These are phyloP conservation scores for Phlyctochytrium planicorne DNA, from an alignment of 192 early-diverging fungal genomes.

Conservation along the genomic window DNA sequence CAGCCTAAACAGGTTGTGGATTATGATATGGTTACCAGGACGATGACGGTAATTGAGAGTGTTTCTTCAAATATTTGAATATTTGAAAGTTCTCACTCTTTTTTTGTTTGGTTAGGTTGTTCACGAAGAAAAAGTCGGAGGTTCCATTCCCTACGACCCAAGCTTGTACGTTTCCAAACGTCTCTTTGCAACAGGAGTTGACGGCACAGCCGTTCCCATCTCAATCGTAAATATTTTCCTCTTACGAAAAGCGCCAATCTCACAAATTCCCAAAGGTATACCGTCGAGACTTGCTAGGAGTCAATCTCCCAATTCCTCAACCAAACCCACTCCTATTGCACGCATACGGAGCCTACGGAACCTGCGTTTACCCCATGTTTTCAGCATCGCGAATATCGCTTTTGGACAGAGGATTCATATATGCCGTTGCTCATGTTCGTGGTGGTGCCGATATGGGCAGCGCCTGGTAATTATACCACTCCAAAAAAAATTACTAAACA, in stretches of 20 bases:
- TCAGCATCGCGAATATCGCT: slow-evolving; percentile 19
- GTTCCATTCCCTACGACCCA: slow-evolving; percentile 39
- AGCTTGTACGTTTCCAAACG: slow-evolving; percentile 43
- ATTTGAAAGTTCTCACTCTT: no score
- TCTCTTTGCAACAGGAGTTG: slow-evolving; percentile 38
- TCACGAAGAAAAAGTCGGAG: slow-evolving; percentile 41
- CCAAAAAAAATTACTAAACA: background rate
- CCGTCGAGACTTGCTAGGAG: no score
- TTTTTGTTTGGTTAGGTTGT: slow-evolving; percentile 16
- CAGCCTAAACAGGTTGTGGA: slow-evolving; percentile 18
- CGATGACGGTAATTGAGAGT: slow-evolving; percentile 37
- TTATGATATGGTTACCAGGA: slow-evolving; percentile 32
- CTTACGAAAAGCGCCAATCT: no score
- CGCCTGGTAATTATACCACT: no score
- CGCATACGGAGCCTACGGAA: slow-evolving; percentile 48
- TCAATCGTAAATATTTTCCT: no score
- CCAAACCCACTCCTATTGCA: slow-evolving; percentile 38
- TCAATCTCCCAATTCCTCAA: no score
- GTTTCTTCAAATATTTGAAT: no score
- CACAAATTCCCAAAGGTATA: no score
- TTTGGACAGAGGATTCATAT: slow-evolving; percentile 48
- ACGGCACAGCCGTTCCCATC: no score
- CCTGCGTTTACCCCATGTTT: slow-evolving; percentile 33
- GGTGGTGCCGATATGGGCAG: slow-evolving; percentile 38
- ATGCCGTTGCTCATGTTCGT: slow-evolving; percentile 42